Evolutionary conservation across 208 protist species (phyloP), one percentile per base, ranked within the genome.

Genomic region (Sergeia podlipaevii): DNA sequence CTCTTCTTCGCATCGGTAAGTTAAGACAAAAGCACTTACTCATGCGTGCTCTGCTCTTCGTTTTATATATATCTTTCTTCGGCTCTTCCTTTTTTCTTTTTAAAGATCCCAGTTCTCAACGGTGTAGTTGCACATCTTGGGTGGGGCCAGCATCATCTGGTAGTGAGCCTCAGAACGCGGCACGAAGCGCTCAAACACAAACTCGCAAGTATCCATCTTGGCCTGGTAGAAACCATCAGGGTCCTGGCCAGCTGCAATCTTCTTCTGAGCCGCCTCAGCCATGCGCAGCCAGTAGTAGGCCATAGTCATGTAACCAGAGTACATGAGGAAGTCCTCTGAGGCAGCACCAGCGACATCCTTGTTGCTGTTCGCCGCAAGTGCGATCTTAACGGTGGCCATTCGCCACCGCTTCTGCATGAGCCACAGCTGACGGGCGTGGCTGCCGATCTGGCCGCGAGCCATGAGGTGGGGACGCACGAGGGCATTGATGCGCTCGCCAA

Each of bases 201-300:
- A 93, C 24, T 77, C 46, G 60, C 72, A 83, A 8, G 78, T 77
- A 53, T 95, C 77, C 43, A 91, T 39, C 68, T 95, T 95, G 43
- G 81, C 56, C 56, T 83, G 64, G 68, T 95, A 91, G 65, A 91
- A 95, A 5, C 74, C 79, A 37, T 82, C 63, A n/a, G 70, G 57
- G 50, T 90, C 82, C 49, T 80, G 48, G 11, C 64, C 69, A 3
- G 69, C 65, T 21, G 70, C 48, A 21, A 95, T 66, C 45, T 71
- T 67, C 62, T 76, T 75, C 56, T 77, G 64, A 6, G 89, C 84
- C 18, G 57, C 84, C 30, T 71, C 65, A 1, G 83, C 84, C 89
- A 93, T 89, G 32, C 69, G 82, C 65, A 93, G 73, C 89, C 89
- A 95, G 67, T 95, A 87, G 69, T 81, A 87, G 11, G 70, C 81